These are phyloP conservation scores for Candida qinlingensis DNA, from an alignment of 805 yeast species.

Conservation along the genomic window DNA sequence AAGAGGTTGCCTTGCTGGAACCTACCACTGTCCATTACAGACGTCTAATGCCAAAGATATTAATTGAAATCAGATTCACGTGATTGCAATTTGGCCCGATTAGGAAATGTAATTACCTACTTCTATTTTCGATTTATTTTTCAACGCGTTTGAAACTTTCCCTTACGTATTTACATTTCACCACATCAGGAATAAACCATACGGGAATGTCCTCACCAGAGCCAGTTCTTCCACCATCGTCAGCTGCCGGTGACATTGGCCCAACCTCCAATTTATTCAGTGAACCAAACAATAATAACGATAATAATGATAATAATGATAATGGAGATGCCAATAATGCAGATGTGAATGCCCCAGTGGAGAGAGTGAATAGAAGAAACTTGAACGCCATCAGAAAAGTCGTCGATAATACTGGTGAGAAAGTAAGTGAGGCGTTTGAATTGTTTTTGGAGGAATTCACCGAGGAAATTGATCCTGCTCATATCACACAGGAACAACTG, in stretches of 20 bases:
- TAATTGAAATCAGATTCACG: background rate
- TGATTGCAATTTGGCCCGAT: conserved; percentile 6
- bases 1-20: no score
- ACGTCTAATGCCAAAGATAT: no score
- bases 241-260: conserved; percentile 13
- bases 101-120: conserved; percentile 12
- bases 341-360: conserved; percentile 14
- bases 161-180: no score
- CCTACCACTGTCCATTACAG: no score
- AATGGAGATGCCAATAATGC: conserved; percentile 8
- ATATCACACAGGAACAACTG: conserved; percentile 25
- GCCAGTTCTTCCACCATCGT: conserved; percentile 19
- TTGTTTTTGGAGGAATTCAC: conserved; percentile 68
- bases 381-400: conserved; percentile 77
- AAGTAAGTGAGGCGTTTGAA: conserved; percentile 88
- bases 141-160: conserved; percentile 5
- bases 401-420: conserved; percentile 87
- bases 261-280: conserved; percentile 22
- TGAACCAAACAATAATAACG: conserved; percentile 4
- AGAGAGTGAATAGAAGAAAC: conserved; percentile 46
- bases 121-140: no score
- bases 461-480: conserved; percentile 29
- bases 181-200: no score
- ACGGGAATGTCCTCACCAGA: conserved; percentile 16
- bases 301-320: conserved; percentile 8